Evolutionary conservation across 306 rosid species (phyloP).

Genomic region (Herpetospermum pedunculosum): DNA sequence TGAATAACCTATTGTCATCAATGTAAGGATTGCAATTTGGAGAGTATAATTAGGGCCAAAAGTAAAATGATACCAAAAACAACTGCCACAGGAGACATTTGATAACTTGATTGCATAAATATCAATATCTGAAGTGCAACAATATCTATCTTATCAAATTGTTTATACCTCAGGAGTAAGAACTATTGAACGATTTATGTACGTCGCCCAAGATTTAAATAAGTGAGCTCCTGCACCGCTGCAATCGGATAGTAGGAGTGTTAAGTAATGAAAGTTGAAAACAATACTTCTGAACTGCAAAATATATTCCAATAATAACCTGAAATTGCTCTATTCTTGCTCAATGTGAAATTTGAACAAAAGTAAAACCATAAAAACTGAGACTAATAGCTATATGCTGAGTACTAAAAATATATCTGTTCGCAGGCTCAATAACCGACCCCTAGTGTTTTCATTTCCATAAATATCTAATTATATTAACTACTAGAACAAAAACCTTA

Average conservation of each 20-base stretch:
- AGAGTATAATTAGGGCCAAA: not conserved
- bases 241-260: conserved; percentile 17
- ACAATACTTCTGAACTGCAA: not conserved
- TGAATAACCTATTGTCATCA: not conserved
- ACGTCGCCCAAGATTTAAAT: conserved; percentile 80
- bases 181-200: conserved; percentile 78
- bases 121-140: conserved; percentile 2
- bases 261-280: conserved; percentile 6
- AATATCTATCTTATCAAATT: conserved; percentile 2
- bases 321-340: not conserved
- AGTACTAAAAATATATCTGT: not conserved
- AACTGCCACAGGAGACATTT: not conserved
- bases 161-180: conserved; percentile 79
- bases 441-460: not conserved
- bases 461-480: not conserved
- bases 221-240: conserved; percentile 98
- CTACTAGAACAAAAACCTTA: not conserved
- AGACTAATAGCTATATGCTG: not conserved
- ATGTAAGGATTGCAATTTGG: not conserved
- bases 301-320: not conserved
- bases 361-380: not conserved
- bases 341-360: not conserved
- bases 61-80: not conserved
- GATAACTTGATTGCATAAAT: not conserved
- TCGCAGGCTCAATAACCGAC: not conserved